These are phyloP conservation scores for Aspergillus nomiae DNA, from an alignment of 2,329 filamentous ascomycete species.

Conservation along the genomic window DNA sequence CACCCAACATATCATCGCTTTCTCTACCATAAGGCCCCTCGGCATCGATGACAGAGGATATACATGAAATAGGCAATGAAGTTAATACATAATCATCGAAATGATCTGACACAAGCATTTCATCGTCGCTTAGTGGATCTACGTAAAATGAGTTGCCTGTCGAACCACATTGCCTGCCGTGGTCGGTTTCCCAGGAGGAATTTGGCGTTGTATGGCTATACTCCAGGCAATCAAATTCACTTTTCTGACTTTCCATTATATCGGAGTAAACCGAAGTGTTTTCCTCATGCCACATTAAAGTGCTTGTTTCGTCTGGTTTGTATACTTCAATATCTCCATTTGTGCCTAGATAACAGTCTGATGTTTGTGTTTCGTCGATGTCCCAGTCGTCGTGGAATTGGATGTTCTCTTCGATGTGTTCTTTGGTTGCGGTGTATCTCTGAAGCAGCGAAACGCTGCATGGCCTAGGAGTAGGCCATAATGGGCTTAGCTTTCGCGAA, in stretches of 20 bases:
- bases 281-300: conserved; percentile 9
- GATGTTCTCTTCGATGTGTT: not conserved
- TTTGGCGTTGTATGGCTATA: not conserved
- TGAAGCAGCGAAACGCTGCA: too few species aligned
- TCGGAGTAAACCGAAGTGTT: not conserved
- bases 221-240: not conserved
- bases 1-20: conserved; percentile 13
- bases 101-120: conserved; percentile 4
- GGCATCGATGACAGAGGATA: not conserved
- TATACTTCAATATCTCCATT: not conserved
- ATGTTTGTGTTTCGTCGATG: not conserved
- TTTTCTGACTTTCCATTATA: not conserved
- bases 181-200: not conserved
- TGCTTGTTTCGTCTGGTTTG: not conserved
- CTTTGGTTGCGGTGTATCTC: not conserved
- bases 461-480: not conserved
- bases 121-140: conserved; percentile 3
- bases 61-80: not conserved
- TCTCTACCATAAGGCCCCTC: not conserved
- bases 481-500: conserved; percentile 9
- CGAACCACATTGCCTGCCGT: not conserved
- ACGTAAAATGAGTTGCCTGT: not conserved
- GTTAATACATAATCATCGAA: not conserved
- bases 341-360: conserved; percentile 9
- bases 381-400: not conserved